Percentiles rank a stretch among this genome's conserved stretches.
Evolutionary conservation across 805 yeast genomes (phyloP).

Genomic region (Kazachstania viticola): DNA sequence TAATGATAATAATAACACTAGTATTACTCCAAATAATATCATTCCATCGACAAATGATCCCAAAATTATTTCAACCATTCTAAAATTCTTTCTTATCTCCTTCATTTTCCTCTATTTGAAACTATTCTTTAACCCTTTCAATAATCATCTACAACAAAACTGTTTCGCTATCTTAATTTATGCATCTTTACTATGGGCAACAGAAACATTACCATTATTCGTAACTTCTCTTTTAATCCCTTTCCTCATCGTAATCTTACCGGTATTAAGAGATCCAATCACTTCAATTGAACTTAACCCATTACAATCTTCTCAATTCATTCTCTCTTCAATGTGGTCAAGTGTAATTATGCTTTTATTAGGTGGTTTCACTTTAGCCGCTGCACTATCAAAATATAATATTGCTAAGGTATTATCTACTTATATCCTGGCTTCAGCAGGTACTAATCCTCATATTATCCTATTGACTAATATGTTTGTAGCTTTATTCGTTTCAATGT

Average conservation of each 20-base stretch:
- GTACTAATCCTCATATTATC: constrained; percentile 72
- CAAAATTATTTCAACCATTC: background rate
- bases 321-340: constrained; percentile 87
- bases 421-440: constrained; percentile 67
- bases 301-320: constrained; percentile 52
- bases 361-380: constrained; percentile 94
- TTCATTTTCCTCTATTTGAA: constrained; percentile 34
- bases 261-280: constrained; percentile 50
- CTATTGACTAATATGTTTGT: constrained; percentile 75
- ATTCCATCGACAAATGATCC: background rate
- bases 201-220: constrained; percentile 74
- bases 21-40: background rate
- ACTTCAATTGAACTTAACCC: constrained; percentile 45
- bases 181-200: constrained; percentile 88
- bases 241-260: constrained; percentile 58
- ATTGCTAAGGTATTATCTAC: constrained; percentile 82
- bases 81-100: constrained; percentile 39
- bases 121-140: constrained; percentile 31
- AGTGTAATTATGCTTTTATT: constrained; percentile 80
- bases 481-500: constrained; percentile 79
- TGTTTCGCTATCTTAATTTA: constrained; percentile 77
- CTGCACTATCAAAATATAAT: constrained; percentile 83
- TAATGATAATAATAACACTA: background rate
- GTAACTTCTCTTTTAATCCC: constrained; percentile 83
- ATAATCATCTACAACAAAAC: constrained; percentile 50